Evolutionary conservation across 164 flowering plant genomes (phyloP).

Genomic region (Macadamia integrifolia): DNA sequence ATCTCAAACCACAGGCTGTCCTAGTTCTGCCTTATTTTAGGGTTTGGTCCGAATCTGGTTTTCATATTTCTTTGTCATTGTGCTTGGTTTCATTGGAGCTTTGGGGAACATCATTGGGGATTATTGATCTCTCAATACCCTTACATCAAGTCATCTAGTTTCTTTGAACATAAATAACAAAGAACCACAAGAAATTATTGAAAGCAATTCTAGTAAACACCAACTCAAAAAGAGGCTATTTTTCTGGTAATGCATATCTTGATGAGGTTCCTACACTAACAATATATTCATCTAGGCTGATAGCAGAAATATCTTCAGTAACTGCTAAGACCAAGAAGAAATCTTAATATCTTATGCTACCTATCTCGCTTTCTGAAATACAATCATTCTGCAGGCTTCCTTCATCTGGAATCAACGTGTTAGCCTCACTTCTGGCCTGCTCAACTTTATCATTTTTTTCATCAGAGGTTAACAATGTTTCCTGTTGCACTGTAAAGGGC

Average conservation of each 20-base stretch:
- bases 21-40: too few species aligned
- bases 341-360: slow-evolving; percentile 24
- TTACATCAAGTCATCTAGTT: too few species aligned
- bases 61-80: too few species aligned
- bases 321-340: slow-evolving; percentile 32
- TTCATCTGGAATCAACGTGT: too few species aligned
- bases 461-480: slow-evolving; percentile 33
- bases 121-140: too few species aligned
- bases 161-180: too few species aligned
- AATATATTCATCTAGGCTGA: slow-evolving; percentile 26
- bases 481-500: slow-evolving; percentile 52
- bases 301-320: slow-evolving; percentile 30
- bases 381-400: slow-evolving; percentile 11
- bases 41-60: too few species aligned
- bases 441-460: slow-evolving; percentile 20
- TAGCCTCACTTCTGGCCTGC: slow-evolving; percentile 20
- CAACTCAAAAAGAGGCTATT: neutral
- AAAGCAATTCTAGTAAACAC: too few species aligned
- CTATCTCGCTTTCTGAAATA: slow-evolving; percentile 34
- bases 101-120: too few species aligned
- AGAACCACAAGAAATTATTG: too few species aligned
- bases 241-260: slow-evolving; percentile 2
- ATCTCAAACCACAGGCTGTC: too few species aligned
- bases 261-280: slow-evolving; percentile 12
- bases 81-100: too few species aligned